Conservation (phyloP, 768 basidiomycete species). For the Suillus bovinus region DNA sequence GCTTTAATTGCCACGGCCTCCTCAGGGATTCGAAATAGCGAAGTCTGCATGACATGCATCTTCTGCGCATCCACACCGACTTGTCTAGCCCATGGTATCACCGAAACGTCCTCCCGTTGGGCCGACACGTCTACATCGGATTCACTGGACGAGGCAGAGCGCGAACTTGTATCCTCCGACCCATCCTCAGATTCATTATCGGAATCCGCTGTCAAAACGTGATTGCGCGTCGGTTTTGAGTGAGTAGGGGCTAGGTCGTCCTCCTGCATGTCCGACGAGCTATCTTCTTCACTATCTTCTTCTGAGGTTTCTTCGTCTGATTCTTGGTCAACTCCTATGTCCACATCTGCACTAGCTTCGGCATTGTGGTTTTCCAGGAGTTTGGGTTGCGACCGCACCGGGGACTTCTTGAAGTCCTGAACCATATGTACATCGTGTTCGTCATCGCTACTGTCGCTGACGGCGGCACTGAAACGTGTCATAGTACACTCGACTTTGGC, state of each 20-base stretch:
- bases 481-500: conserved; percentile 35
- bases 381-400: conserved; percentile 20
- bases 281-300: too few relatives aligned
- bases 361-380: conserved; percentile 34
- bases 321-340: conserved; percentile 34
- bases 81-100: conserved; percentile 72
- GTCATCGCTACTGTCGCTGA: conserved; percentile 57
- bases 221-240: conserved; percentile 35
- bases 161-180: conserved; percentile 37
- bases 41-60: conserved; percentile 93
- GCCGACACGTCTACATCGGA: conserved; percentile 21
- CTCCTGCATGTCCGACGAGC: conserved; percentile 50
- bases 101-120: conserved; percentile 43
- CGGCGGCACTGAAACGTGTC: conserved; percentile 69
- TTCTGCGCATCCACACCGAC: conserved; percentile 82
- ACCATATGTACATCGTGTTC: conserved; percentile 40
- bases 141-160: conserved; percentile 27
- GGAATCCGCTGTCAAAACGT: conserved; percentile 54
- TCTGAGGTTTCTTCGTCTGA: conserved; percentile 41
- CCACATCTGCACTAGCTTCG: conserved; percentile 27
- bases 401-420: conserved; percentile 22
- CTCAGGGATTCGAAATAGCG: conserved; percentile 77
- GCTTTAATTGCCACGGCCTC: conserved; percentile 66
- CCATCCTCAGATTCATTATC: conserved; percentile 54
- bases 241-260: conserved; percentile 42